Evolutionary conservation across 1,139 yeast genomes (phyloP).

Genomic region (Scheffersomyces parashehatae): DNA sequence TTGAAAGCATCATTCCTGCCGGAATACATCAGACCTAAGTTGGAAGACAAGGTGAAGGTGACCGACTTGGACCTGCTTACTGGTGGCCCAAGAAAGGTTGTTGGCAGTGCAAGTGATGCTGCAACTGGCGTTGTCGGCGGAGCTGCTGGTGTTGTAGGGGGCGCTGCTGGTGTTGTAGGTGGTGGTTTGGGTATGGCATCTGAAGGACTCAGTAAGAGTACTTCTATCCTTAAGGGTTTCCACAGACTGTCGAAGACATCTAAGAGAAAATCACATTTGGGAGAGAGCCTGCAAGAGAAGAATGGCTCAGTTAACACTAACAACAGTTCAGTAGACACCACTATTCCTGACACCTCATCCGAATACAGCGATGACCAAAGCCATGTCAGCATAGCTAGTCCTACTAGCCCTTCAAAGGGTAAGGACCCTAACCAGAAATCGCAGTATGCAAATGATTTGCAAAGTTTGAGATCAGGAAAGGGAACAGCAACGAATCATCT

Average conservation of each 20-base stretch:
- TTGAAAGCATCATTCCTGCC: constrained; percentile 60
- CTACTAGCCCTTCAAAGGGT: constrained; percentile 1
- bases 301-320: neutral
- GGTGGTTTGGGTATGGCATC: constrained; percentile 38
- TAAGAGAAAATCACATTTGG: constrained; percentile 3
- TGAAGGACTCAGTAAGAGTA: constrained; percentile 50
- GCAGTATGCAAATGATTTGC: constrained; percentile 23
- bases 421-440: constrained; percentile 7
- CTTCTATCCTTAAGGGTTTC: constrained; percentile 38
- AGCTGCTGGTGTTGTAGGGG: constrained; percentile 37
- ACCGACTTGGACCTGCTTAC: constrained; percentile 40
- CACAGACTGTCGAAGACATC: constrained; percentile 26
- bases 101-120: neutral
- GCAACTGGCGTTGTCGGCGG: constrained; percentile 51
- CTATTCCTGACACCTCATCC: constrained; percentile 1
- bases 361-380: constrained; percentile 1
- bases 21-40: constrained; percentile 63
- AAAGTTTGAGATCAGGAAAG: constrained; percentile 24
- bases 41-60: constrained; percentile 42
- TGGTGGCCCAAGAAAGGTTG: constrained; percentile 21
- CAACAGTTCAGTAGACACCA: neutral
- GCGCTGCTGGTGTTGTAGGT: constrained; percentile 33
- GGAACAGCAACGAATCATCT: neutral
- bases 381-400: neutral
- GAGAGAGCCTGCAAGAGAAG: constrained; percentile 2